These are phyloP conservation scores for Dovyalis caffra DNA, from an alignment of 345 rosid genomes.

Conservation along the genomic window DNA sequence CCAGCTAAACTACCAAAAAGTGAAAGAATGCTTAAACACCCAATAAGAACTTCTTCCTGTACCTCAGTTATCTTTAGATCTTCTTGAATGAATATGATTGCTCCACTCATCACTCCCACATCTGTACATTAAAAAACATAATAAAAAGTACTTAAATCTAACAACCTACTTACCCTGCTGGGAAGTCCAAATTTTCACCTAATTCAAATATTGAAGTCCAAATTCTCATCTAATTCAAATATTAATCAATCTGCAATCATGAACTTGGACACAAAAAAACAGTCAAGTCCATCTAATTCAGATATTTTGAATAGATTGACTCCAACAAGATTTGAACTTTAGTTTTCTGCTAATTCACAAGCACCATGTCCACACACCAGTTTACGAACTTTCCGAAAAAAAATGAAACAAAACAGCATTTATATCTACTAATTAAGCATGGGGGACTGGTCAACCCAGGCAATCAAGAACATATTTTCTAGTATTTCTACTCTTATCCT, in stretches of 20 bases:
- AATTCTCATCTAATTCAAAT: neutral
- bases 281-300: neutral
- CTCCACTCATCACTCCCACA: constrained; percentile 97
- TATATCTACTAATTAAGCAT: neutral
- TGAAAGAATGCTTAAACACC: constrained; percentile 72
- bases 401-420: neutral
- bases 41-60: constrained; percentile 74
- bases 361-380: neutral
- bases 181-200: neutral
- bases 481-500: too few relatives aligned
- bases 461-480: neutral
- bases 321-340: neutral
- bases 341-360: neutral
- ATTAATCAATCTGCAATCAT: neutral
- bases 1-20: constrained; percentile 86
- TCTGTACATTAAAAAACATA: constrained; percentile 42
- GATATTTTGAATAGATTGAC: neutral
- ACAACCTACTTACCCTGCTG: neutral
- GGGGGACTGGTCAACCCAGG: neutral
- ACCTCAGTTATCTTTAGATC: constrained; percentile 78
- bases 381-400: neutral
- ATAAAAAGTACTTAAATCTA: too few relatives aligned
- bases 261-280: neutral
- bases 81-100: constrained; percentile 79
- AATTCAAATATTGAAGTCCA: neutral